Base-by-base conservation (phyloP, 1,284 basidiomycete genomes). In the Neotropicomus parvogracilis region DNA sequence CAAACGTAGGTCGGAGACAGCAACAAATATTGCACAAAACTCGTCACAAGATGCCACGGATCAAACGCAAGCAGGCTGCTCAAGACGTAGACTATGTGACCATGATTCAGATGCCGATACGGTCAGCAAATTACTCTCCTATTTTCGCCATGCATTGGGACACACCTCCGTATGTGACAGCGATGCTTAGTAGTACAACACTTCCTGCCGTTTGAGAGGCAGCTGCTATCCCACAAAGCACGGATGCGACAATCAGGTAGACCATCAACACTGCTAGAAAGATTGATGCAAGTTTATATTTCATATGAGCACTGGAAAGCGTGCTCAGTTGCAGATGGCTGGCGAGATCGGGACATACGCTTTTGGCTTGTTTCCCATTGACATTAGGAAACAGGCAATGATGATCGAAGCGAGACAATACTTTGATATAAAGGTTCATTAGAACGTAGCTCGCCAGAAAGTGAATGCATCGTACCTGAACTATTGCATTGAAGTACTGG, bases 281-380 rank as follows among this genome's bases (percentile, higher is more conserved):
- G 44, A 88, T 80, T 8, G 91, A 83, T 1, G 86, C 84, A 3
- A 83, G 71, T 60, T 83, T 85, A 70, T 97, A 97, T 73, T 97
- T 97, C 78, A 82, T 85, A 55, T 80, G 80, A 1, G 90, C 78
- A 2, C 90, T 92, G 59, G 4, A 27, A 26, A 32, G 14, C 16
- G 24, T 16, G 35, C 9, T 44, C 35, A 49, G 46, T 12, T 13
- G 24, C 12, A 4, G 26, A 33, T 4, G n/a, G 34, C n/a, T 26
- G 6, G 32, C 9, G 19, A 24, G 43, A 37, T 2, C 16, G 5
- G 33, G 21, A 66, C 82, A 56, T 63, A 91, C 80, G 91, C 87
- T 69, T 85, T 82, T 1, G 95, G 95, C 54, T 93, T 85, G 67
- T 98, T 99, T 5, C 97, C 95, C 89, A 99, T 95, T 0, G 92